Evolutionary conservation across 805 yeast genomes (phyloP).

Genomic region (Yamadazyma laniorum): DNA sequence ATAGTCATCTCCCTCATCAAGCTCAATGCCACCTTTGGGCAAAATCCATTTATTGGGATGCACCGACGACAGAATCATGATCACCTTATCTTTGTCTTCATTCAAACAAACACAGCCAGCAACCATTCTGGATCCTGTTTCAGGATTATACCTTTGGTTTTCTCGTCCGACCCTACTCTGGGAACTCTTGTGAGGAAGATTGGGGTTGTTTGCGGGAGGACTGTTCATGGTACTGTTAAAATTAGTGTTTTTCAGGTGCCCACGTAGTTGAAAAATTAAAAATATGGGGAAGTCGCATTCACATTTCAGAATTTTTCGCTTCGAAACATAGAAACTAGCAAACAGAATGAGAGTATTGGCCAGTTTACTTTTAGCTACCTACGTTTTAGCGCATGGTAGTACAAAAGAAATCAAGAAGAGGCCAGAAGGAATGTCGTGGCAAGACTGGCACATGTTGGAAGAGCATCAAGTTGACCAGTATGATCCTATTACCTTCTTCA

Average conservation of each 20-base stretch:
- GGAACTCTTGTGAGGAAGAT: conserved; percentile 5
- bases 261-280: too few relatives aligned
- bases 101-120: conserved; percentile 88
- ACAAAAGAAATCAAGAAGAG: conserved; percentile 7
- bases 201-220: conserved; percentile 5
- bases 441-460: conserved; percentile 84
- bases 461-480: conserved; percentile 80
- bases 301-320: too few relatives aligned
- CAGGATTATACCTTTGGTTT: conserved; percentile 57
- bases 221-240: too few relatives aligned
- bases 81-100: conserved; percentile 54
- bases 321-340: too few relatives aligned
- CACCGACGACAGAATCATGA: conserved; percentile 76
- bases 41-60: conserved; percentile 75
- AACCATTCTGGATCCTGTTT: conserved; percentile 77
- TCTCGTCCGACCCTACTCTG: conserved; percentile 54
- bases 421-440: conserved; percentile 67
- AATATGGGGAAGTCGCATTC: too few relatives aligned
- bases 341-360: neutral
- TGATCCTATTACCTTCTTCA: conserved; percentile 75
- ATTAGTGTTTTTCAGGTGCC: too few relatives aligned
- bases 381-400: conserved; percentile 6
- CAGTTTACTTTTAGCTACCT: neutral
- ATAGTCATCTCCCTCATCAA: conserved; percentile 61
- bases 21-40: conserved; percentile 95